Evolutionary conservation across 257 asterid genomes (phyloP).

Genomic region (Rehmannia glutinosa): DNA sequence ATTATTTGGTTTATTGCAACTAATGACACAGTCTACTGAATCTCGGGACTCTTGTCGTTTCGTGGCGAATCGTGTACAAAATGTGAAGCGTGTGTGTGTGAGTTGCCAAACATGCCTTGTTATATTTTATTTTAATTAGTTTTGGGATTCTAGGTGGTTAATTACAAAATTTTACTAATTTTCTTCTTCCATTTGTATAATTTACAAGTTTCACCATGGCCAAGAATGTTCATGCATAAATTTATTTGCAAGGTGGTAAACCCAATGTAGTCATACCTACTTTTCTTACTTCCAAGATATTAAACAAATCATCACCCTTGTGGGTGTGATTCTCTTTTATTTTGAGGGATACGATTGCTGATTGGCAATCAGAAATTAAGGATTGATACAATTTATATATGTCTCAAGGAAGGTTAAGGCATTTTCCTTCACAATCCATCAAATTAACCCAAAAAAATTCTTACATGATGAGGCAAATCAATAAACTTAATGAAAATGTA

Average conservation of each 20-base stretch:
- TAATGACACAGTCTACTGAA: not conserved
- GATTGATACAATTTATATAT: not conserved
- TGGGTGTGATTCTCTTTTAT: not conserved
- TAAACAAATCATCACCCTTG: slow-evolving; percentile 1
- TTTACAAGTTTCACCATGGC: slow-evolving; percentile 29
- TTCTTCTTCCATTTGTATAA: not conserved
- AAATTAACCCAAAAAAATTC: not conserved
- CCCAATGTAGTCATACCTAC: slow-evolving; percentile 33
- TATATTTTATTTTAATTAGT: not conserved
- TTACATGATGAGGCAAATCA: too few species aligned
- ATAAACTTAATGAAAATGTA: too few species aligned
- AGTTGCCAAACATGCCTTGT: slow-evolving; percentile 1
- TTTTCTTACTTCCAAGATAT: slow-evolving; percentile 35
- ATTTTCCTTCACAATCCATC: not conserved
- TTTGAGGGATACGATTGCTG: not conserved
- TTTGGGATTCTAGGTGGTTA: slow-evolving; percentile 9
- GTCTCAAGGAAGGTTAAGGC: too few species aligned
- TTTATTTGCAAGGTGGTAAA: not conserved
- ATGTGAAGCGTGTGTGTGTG: not conserved
- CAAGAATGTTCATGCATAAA: slow-evolving; percentile 39
- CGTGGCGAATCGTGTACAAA: slow-evolving; percentile 8
- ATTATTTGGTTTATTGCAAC: not conserved
- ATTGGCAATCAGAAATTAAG: not conserved
- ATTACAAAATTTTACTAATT: not conserved
- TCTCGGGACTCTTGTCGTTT: slow-evolving; percentile 25